Conservation (phyloP, 2,329 filamentous ascomycete species). For the Diaporthe sp. region DNA sequence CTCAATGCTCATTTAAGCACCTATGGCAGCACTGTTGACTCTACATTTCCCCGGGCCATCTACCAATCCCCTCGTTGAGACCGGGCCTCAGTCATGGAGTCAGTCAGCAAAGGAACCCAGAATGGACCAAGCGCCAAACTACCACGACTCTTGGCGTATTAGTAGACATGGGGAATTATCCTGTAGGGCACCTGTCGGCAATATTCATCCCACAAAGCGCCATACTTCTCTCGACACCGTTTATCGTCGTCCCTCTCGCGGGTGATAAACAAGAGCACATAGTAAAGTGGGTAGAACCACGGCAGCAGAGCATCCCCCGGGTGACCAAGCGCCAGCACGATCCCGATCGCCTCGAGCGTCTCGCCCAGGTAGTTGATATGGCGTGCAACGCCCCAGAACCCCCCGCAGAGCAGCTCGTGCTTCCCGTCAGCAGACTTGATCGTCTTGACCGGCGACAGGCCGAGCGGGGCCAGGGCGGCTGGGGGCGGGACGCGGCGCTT, state of each 20-base stretch:
- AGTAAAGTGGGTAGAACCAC: constrained; percentile 32
- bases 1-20: neutral
- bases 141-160: neutral
- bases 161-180: constrained; percentile 32
- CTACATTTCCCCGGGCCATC: neutral
- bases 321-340: constrained; percentile 26
- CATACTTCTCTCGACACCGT: constrained; percentile 32
- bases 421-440: constrained; percentile 26
- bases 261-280: constrained; percentile 18
- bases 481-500: neutral
- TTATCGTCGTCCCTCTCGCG: constrained; percentile 30
- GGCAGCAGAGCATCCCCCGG: neutral
- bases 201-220: constrained; percentile 30
- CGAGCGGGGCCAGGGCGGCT: neutral
- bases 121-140: no score
- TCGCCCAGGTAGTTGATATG: constrained; percentile 32
- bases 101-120: neutral
- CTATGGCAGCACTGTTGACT: neutral
- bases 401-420: constrained; percentile 29
- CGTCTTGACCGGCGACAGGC: neutral
- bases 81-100: neutral
- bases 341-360: constrained; percentile 31
- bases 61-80: neutral
- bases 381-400: constrained; percentile 28
- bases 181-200: constrained; percentile 29